Evolutionary conservation across 2,329 filamentous ascomycete genomes (phyloP), one percentile per base, ranked within the genome.

Genomic region (Aspergillus tanneri): DNA sequence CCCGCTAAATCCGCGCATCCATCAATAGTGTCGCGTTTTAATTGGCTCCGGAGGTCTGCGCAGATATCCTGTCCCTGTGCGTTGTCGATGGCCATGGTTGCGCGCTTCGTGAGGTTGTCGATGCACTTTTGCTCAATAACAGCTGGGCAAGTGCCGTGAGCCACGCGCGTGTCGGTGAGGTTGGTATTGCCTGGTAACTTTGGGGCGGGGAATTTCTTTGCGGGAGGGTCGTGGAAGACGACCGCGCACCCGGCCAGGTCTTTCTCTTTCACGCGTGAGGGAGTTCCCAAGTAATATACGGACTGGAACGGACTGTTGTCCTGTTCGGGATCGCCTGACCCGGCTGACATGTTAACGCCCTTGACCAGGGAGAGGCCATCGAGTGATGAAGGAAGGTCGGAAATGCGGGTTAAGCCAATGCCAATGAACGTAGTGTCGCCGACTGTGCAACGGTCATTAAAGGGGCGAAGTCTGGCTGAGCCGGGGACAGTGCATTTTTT

Each of bases 291-390:
- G 25, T 56, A 58, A 23, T 56, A 58, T 4, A 51, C 43, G 2
- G 53, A 56, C 3, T 41, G 47, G 30, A 54, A 56, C 1, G 46
- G 34, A 21, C 46, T 50, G 2, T 28, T 27, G 5, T 35, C 16
- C 3, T 41, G 16, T 21, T 32, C 30, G 14, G 6, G 38, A 4
- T 24, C 27, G 1, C 12, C 9, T 3, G 6, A 19, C 9, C 18
- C 24, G 8, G 39, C 41, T 11, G 45, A 30, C 4, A 54, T 21
- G 7, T 52, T 47, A 12, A 56, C 49, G 5, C 47, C 55, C 27
- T 56, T 56, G 7, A 58, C 41, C 1, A 56, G 45, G 2, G 53
- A 56, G 3, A 58, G 34, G 11, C 53, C 51, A 9, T 47, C 38
- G 8, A 58, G 49, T 2, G 38, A 4, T 2, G 39, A 37, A 0